Evolutionary conservation across 2,329 filamentous ascomycete genomes (phyloP), one percentile per base, ranked within the genome.

Genomic region (Lasiodiplodia gonubiensis): DNA sequence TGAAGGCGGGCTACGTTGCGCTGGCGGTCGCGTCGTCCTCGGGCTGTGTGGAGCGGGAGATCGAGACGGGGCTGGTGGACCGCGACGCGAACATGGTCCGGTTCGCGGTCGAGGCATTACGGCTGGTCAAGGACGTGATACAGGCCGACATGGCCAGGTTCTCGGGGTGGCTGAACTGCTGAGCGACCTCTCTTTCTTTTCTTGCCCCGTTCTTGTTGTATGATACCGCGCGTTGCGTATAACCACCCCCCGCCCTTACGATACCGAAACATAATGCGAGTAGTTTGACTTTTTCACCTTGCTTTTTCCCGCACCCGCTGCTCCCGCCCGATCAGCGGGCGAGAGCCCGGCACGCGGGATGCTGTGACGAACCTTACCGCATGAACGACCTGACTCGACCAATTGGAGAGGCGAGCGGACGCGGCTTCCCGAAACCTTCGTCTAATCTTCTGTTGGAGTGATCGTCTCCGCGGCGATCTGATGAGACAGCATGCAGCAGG

Each of bases 21-120:
- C 74, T 90, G 51, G 87, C 87, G 21, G 85, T 90, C 8, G 83
- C 83, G 21, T 82, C 81, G 18, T 81, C 85, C 23, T 77, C 77
- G 21, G 86, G 83, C 0, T 83, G 80, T 0, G 81, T 83, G 67
- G 85, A 81, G 65, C 82, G 81, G 66, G 88, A 90, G 75, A 72
- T 87, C 42, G 82, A 86, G 64, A 89, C 87, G 1, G 85, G 83
- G 8, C 75, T 84, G 30, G 83, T 75, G 3, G 83, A 89, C 72
- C 78, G 88, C 67, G 83, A 86, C 72, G 83, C 71, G 61, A 90
- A 90, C 73, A 90, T 90, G 88, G 81, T 89, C 68, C 76, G 76
- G 48, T 90, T 90, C 81, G 86, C 88, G 0, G 80, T 82, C 4
- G 86, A 87, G 75, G 86, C 80, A 27, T 77, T 89, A 78, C 83